Evolutionary conservation across 306 rosid species (phyloP).

Genomic region (Trifolium dubium): DNA sequence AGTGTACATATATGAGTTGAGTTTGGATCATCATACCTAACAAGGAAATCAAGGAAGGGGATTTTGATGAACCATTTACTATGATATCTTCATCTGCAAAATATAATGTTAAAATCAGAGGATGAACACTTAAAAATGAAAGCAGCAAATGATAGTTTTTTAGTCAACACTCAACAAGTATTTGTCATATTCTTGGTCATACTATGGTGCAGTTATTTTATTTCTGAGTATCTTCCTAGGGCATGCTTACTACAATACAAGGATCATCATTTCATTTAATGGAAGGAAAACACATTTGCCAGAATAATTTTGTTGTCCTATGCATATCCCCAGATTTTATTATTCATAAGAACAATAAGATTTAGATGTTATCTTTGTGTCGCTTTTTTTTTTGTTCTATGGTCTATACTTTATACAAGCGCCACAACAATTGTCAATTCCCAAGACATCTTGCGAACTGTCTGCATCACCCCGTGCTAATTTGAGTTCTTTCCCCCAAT

Average conservation of each 20-base stretch:
- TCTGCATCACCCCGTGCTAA: background rate
- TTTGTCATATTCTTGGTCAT: constrained; percentile 8
- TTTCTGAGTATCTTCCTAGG: constrained; percentile 10
- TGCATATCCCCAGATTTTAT: constrained; percentile 15
- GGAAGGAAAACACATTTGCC: constrained; percentile 3
- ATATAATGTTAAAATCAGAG: constrained; percentile 23
- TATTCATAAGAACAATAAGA: constrained; percentile 20
- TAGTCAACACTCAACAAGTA: constrained; percentile 15
- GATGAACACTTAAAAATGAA: background rate
- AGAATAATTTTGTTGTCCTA: constrained; percentile 7
- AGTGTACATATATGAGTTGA: constrained; percentile 1
- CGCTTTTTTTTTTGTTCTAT: background rate
- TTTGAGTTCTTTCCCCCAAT: background rate
- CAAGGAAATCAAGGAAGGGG: constrained; percentile 83
- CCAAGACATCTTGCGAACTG: constrained; percentile 24
- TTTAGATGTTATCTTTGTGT: constrained; percentile 15
- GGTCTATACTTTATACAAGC: background rate
- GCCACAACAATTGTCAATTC: background rate
- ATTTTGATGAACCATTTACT: constrained; percentile 60
- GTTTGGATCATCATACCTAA: constrained; percentile 64
- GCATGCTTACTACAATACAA: constrained; percentile 31
- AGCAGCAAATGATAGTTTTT: constrained; percentile 16
- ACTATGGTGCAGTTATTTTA: constrained; percentile 3
- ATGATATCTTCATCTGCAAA: constrained; percentile 69
- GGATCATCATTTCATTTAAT: constrained; percentile 22